Conservation (phyloP, 2,329 filamentous ascomycete genomes). For the Epichloe brachyelytri region DNA sequence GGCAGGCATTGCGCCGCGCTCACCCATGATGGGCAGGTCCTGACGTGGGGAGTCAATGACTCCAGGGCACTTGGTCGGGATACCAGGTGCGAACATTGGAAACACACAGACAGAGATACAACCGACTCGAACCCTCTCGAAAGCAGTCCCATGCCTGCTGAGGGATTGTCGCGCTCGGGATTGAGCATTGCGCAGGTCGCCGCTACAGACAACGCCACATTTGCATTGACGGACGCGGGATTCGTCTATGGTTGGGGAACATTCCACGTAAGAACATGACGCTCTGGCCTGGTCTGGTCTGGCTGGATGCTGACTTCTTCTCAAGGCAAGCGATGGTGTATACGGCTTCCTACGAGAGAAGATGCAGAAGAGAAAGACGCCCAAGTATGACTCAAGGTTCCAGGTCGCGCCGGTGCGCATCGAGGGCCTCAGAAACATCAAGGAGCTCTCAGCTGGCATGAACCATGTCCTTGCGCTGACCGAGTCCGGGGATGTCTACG, state of each 20-base stretch:
- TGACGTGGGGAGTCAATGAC: slow-evolving; percentile 57
- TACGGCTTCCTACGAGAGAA: slow-evolving; percentile 6
- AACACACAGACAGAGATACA: slow-evolving; percentile 26
- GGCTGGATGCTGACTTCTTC: not conserved
- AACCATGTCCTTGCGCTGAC: slow-evolving; percentile 56
- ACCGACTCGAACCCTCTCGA: slow-evolving; percentile 43
- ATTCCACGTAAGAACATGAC: slow-evolving; percentile 41
- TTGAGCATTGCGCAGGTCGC: slow-evolving; percentile 45
- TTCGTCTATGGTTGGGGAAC: slow-evolving; percentile 66
- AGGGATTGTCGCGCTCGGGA: slow-evolving; percentile 35
- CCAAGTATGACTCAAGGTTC: slow-evolving; percentile 1
- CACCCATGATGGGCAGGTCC: slow-evolving; percentile 48
- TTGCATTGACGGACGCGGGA: slow-evolving; percentile 56
- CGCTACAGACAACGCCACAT: slow-evolving; percentile 53
- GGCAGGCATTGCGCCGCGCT: slow-evolving; percentile 52
- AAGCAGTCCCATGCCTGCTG: slow-evolving; percentile 34
- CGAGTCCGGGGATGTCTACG: slow-evolving; percentile 27
- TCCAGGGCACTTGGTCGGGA: slow-evolving; percentile 49
- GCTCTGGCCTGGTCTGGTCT: not conserved
- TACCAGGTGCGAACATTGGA: slow-evolving; percentile 31
- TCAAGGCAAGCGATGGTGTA: slow-evolving; percentile 6
- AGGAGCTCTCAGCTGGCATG: slow-evolving; percentile 45
- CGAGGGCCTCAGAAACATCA: slow-evolving; percentile 44
- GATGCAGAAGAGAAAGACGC: slow-evolving; percentile 26
- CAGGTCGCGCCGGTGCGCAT: slow-evolving; percentile 30